Conservation (phyloP, 768 basidiomycete genomes). For the Leccinum subtestaceum region DNA sequence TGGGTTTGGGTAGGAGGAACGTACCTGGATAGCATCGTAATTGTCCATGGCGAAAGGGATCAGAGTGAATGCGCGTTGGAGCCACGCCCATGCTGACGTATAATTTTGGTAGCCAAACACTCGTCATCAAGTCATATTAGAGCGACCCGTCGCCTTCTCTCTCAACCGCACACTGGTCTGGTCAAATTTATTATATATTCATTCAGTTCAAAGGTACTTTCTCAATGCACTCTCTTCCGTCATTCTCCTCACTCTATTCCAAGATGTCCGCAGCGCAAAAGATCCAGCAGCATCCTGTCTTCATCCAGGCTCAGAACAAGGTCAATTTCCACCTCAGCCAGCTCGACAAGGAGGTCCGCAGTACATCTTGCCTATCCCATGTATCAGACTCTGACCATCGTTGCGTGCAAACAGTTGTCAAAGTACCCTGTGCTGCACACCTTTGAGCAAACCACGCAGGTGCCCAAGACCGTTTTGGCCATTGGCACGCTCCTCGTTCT, state of each 20-base stretch:
- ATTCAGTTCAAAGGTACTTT: slow-evolving; percentile 8
- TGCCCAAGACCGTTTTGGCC: slow-evolving; percentile 91
- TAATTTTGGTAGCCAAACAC: slow-evolving; percentile 50
- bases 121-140: slow-evolving; percentile 53
- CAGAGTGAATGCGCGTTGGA: not conserved
- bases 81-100: slow-evolving; percentile 41
- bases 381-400: not conserved
- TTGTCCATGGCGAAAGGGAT: slow-evolving; percentile 42
- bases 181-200: slow-evolving; percentile 12
- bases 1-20: slow-evolving; percentile 3
- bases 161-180: slow-evolving; percentile 18
- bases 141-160: slow-evolving; percentile 21
- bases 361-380: not conserved
- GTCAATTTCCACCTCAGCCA: slow-evolving; percentile 78
- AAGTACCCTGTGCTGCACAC: slow-evolving; percentile 85
- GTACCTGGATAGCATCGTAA: slow-evolving; percentile 56
- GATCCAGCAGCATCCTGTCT: slow-evolving; percentile 84
- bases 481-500: slow-evolving; percentile 68
- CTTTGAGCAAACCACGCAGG: slow-evolving; percentile 85
- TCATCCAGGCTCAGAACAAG: slow-evolving; percentile 81
- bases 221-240: not conserved
- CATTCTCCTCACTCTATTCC: slow-evolving; percentile 1
- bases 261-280: slow-evolving; percentile 81
- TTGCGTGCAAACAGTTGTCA: slow-evolving; percentile 49
- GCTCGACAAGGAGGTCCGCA: slow-evolving; percentile 93